Evolutionary conservation across 208 protist genomes (phyloP), one percentile per base, ranked within the genome.

Genomic region (Balamuthia mandrillaris): DNA sequence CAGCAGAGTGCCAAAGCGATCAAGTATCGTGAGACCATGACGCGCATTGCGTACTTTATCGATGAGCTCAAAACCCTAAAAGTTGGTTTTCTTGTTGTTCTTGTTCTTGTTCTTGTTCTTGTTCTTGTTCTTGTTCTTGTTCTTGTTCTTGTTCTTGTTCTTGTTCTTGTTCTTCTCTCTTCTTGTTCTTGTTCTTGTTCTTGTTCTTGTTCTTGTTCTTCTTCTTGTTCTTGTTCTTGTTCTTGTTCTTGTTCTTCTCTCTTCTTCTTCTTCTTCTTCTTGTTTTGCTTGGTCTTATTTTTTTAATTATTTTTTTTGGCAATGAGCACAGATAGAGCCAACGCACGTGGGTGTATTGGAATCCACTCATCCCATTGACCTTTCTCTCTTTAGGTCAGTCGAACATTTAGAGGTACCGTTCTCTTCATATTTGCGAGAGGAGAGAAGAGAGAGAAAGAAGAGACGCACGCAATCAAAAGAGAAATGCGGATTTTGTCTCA

Each of bases 271-370:
- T 2, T 35, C 10, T 74, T 2, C 2, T 5, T 44, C 9, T 6
- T 74, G 29, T 47, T 1, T n/a, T 47, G 35, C 35, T 74, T 1
- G 42, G 2, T 31, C 60, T 31, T 68, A 37, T 21, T 3, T 18
- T 6, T 12, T 4, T 29, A 9, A 12, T 6, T 29, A 21, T 3
- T 24, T n/a, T n/a, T n/a, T n/a, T n/a, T n/a, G n/a, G n/a, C n/a
- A n/a, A n/a, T n/a, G n/a, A n/a, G n/a, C n/a, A n/a, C n/a, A 78
- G 68, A 29, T 78, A 31, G 68, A 78, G 45, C 58, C 68, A 1
- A 51, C 45, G 16, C 41, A 31, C 14, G 29, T 47, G 10, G 68
- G 68, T 31, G 16, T 60, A 29, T 39, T 78, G 44, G 68, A 78
- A 31, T 78, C 45, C 24, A 78, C 51, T 27, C 51, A 41, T 0